Evolutionary conservation across 163 green algal genomes (phyloP).

Genomic region (Coccomyxa subellipsoidea): DNA sequence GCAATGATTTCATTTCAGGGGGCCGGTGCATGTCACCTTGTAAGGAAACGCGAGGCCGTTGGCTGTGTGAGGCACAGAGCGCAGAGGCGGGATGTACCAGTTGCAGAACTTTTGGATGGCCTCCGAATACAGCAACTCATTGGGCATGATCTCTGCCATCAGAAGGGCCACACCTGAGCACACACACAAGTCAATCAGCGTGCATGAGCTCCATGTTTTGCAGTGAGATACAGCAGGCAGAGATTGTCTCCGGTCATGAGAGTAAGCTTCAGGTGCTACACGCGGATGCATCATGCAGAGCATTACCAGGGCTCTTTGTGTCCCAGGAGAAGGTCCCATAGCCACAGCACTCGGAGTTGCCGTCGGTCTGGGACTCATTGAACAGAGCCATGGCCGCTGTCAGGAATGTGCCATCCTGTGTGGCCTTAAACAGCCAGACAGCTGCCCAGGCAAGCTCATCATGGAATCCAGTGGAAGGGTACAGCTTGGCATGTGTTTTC

Average conservation of each 20-base stretch:
- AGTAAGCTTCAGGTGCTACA: no score
- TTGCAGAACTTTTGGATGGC: neutral
- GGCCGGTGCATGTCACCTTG: neutral
- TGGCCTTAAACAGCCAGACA: constrained; percentile 34
- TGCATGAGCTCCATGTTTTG: no score
- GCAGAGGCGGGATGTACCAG: constrained; percentile 10
- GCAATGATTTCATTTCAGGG: no score
- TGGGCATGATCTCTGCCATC: neutral
- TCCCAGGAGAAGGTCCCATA: constrained; percentile 9
- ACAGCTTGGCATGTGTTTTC: constrained; percentile 1
- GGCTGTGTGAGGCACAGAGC: constrained; percentile 13
- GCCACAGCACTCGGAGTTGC: constrained; percentile 1
- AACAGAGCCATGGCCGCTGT: constrained; percentile 7
- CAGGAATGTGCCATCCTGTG: constrained; percentile 4
- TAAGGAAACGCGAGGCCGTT: constrained; percentile 7
- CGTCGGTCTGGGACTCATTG: neutral
- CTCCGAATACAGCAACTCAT: neutral
- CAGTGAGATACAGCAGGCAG: no score
- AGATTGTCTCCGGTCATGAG: no score
- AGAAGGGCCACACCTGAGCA: neutral
- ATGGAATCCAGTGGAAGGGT: constrained; percentile 18
- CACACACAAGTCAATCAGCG: no score
- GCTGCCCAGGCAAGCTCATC: constrained; percentile 37
- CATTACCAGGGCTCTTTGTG: constrained; percentile 6
- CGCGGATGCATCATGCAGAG: no score